phyloP scores from a whole-genome alignment of 257 asterid species.

The Solanum verrucosum region DNA sequence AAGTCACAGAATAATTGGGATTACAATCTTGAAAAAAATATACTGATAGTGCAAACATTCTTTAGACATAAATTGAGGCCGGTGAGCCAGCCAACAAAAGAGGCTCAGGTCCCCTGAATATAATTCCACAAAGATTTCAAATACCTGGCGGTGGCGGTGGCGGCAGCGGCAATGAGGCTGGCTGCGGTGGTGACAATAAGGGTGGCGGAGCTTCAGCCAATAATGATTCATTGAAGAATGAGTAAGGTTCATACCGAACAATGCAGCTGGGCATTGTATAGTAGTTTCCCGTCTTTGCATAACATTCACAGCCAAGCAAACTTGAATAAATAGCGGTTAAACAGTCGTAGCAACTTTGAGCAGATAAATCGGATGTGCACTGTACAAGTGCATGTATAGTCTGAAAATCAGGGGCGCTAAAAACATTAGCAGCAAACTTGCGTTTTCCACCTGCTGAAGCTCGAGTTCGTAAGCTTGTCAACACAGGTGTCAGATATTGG shows the following conservation, averaged over 20 bases:
- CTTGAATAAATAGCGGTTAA: neutral
- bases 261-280: neutral
- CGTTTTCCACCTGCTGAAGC: neutral
- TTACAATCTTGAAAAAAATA: neutral
- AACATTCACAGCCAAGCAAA: neutral
- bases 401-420: neutral
- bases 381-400: neutral
- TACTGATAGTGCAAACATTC: neutral
- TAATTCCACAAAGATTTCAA: too few species aligned
- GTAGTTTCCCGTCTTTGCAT: neutral
- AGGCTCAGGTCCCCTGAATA: neutral
- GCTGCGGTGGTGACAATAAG: too few species aligned
- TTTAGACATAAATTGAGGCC: neutral
- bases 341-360: neutral
- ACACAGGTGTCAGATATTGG: neutral
- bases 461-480: neutral
- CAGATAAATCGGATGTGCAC: slow-evolving; percentile 21
- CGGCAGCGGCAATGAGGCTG: too few species aligned
- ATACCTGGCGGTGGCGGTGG: neutral
- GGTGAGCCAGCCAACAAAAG: neutral
- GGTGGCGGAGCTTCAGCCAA: neutral
- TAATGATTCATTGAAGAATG: neutral
- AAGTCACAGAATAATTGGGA: neutral
- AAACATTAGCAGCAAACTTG: neutral
- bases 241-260: neutral